Base-by-base conservation (phyloP, 2,329 filamentous ascomycete species). In the Aspergillus novofumigatus region DNA sequence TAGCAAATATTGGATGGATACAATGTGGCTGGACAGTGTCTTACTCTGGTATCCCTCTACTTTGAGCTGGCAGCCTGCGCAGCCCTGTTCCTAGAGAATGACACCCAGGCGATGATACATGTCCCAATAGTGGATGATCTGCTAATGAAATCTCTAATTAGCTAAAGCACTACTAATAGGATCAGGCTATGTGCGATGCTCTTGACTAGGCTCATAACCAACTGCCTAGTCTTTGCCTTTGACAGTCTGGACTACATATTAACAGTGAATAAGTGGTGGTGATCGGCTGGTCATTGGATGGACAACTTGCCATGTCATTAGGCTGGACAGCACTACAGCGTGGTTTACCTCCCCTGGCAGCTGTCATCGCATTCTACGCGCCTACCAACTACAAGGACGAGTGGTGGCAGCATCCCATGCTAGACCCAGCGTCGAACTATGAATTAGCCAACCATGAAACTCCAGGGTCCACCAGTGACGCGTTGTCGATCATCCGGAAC, bases 241-340 rank as follows among this genome's bases (percentile, higher is more conserved):
- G 50, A 11, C 53, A 49, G 0, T 45, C 10, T 0, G 58, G 59
- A 44, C 48, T 65, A 0, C 21, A 35, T 7, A 6, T 47, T 0
- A 60, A 69, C 48, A 60, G 65, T 0, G 56, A 67, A 0, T 67
- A 61, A 2, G 68, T 81, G 0, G 75, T 77, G 0, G 72, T 63
- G 0, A 65, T 82, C 0, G 80, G 81, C 0, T 83, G 80, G 80
- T 83, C 80, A 0, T 72, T 75, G 0, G 81, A 80, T 0, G 81
- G 79, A 0, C 67, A 71, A 3, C 67, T 83, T 0, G 80, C 80
- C 1, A 72, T 82, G 71, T 68, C 75, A 0, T 59, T 78, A 0
- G 76, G 59, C 0, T 82, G 69, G 67, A 81, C 76, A 0, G 58
- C 72, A 0, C 41, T 51, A 0, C 21, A 56, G 10, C 25, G 50